These are phyloP conservation scores for Ogataea nakhonphanomensis DNA, from an alignment of 805 yeast species.

Conservation along the genomic window DNA sequence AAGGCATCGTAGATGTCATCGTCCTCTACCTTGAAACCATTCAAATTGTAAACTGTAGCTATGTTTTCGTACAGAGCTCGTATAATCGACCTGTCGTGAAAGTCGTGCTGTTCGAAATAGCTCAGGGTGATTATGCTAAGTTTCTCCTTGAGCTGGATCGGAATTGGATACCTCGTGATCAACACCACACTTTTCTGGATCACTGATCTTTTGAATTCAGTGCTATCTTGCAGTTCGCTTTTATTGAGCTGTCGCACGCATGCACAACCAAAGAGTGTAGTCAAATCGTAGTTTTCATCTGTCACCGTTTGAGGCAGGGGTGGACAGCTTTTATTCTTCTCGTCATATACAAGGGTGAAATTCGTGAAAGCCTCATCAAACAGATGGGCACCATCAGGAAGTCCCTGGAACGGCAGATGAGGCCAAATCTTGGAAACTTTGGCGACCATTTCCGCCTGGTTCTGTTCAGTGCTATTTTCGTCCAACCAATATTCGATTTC, in stretches of 20 bases:
- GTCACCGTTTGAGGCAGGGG: constrained; percentile 37
- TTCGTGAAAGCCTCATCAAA: constrained; percentile 92
- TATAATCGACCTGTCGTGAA: constrained; percentile 65
- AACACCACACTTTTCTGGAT: constrained; percentile 91
- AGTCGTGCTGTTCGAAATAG: constrained; percentile 77
- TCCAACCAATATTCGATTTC: constrained; percentile 89
- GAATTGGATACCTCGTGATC: constrained; percentile 76
- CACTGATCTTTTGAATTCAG: constrained; percentile 52
- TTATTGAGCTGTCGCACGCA: constrained; percentile 83
- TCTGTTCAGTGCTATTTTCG: constrained; percentile 33
- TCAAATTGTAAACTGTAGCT: constrained; percentile 38
- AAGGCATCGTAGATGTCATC: constrained; percentile 30
- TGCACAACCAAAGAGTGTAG: constrained; percentile 88
- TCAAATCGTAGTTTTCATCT: constrained; percentile 26
- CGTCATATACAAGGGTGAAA: constrained; percentile 77
- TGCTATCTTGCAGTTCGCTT: constrained; percentile 42
- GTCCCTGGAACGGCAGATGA: constrained; percentile 85
- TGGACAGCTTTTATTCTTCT: constrained; percentile 42
- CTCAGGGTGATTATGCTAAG: constrained; percentile 84
- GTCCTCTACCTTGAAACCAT: constrained; percentile 28
- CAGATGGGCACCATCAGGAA: constrained; percentile 94
- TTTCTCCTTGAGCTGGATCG: constrained; percentile 85
- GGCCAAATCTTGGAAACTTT: constrained; percentile 61
- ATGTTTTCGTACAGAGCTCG: constrained; percentile 68
- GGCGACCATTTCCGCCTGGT: constrained; percentile 29